These are phyloP conservation scores for Syzygium grande DNA, from an alignment of 345 rosid species.

Conservation along the genomic window DNA sequence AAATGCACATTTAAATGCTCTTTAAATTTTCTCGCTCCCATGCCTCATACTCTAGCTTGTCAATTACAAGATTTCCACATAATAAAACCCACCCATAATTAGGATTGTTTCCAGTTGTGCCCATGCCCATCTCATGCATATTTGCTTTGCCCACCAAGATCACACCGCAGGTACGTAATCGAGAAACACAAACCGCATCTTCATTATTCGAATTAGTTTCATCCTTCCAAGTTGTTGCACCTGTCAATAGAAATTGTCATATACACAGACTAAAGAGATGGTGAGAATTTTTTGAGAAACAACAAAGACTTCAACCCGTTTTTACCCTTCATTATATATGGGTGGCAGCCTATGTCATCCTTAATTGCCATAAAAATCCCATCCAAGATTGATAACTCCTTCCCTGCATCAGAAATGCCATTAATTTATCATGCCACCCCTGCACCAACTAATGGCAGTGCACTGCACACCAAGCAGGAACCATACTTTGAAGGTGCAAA, in stretches of 20 bases:
- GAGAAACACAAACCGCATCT: constrained; percentile 68
- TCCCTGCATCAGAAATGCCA: constrained; percentile 41
- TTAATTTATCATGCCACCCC: background rate
- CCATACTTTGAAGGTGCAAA: background rate
- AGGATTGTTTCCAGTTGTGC: constrained; percentile 89
- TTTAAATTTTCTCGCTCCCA: background rate
- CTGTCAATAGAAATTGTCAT: constrained; percentile 13
- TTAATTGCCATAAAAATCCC: constrained; percentile 84
- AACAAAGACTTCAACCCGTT: background rate
- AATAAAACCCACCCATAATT: constrained; percentile 61
- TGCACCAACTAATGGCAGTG: background rate
- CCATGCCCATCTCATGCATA: constrained; percentile 96
- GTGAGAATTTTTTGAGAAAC: background rate
- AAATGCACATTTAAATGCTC: background rate
- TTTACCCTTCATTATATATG: constrained; percentile 63
- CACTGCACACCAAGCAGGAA: background rate
- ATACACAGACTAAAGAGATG: background rate
- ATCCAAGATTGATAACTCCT: constrained; percentile 65
- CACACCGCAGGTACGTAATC: constrained; percentile 72
- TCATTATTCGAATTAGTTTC: constrained; percentile 54
- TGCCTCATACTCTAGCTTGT: background rate
- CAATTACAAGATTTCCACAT: background rate
- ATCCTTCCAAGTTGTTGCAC: constrained; percentile 85
- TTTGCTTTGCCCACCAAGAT: constrained; percentile 83
- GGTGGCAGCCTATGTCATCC: constrained; percentile 84